Conservation (phyloP, 2,329 filamentous ascomycete genomes). For the Pseudocercospora crystallina region DNA sequence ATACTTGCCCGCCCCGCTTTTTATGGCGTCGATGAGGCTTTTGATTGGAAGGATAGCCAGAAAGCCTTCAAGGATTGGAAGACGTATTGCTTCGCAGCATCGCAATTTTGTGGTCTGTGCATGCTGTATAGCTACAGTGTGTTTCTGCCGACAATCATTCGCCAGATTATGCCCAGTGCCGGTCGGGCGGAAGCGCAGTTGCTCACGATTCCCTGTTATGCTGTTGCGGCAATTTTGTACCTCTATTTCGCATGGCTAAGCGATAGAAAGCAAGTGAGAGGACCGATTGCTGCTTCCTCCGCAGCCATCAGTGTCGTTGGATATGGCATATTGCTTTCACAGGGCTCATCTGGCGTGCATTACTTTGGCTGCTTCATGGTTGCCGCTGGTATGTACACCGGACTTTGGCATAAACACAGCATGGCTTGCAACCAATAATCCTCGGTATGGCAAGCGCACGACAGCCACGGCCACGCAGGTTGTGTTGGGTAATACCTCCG, state of each 20-base stretch:
- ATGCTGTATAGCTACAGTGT: slow-evolving; percentile 79
- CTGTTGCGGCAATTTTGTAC: slow-evolving; percentile 68
- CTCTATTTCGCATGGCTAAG: slow-evolving; percentile 65
- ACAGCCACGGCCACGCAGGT: slow-evolving; percentile 71
- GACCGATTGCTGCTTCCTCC: slow-evolving; percentile 63
- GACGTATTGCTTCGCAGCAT: slow-evolving; percentile 67
- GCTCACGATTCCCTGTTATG: slow-evolving; percentile 76
- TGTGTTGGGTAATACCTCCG: slow-evolving; percentile 63
- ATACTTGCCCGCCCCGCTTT: slow-evolving; percentile 54
- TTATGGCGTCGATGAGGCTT: slow-evolving; percentile 49
- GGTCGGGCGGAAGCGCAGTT: slow-evolving; percentile 67
- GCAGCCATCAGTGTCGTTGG: slow-evolving; percentile 39
- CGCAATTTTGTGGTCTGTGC: slow-evolving; percentile 71
- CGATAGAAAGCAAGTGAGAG: slow-evolving; percentile 66
- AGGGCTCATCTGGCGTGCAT: slow-evolving; percentile 61
- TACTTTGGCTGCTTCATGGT: slow-evolving; percentile 79
- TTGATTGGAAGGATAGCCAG: slow-evolving; percentile 63
- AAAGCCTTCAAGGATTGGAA: slow-evolving; percentile 73
- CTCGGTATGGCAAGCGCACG: slow-evolving; percentile 73
- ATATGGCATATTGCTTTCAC: slow-evolving; percentile 61
- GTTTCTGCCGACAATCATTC: slow-evolving; percentile 77
- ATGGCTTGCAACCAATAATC: slow-evolving; percentile 59
- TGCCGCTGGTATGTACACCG: slow-evolving; percentile 68
- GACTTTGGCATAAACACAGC: slow-evolving; percentile 57
- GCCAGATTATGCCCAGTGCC: slow-evolving; percentile 63